Evolutionary conservation across 768 basidiomycete genomes (phyloP).

Genomic region (Epithele typhae): DNA sequence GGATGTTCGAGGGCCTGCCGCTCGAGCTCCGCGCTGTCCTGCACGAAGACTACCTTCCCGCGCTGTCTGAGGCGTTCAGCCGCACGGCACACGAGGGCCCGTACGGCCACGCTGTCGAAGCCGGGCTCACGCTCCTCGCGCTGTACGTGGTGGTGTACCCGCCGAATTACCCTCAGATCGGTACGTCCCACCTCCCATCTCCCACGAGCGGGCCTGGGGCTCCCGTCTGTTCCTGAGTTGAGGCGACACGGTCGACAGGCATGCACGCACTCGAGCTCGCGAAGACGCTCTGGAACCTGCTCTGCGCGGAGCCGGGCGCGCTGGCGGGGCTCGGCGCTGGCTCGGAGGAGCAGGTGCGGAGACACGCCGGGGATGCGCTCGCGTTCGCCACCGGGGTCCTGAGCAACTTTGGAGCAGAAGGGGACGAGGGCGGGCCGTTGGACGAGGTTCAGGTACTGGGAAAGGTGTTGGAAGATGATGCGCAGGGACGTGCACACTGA

Average conservation of each 20-base stretch:
- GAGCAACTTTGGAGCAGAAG: conserved; percentile 52
- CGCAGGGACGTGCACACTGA: background rate
- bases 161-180: conserved; percentile 76
- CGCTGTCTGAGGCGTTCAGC: conserved; percentile 62
- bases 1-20: conserved; percentile 36
- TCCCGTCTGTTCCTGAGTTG: background rate
- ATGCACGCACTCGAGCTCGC: conserved; percentile 73
- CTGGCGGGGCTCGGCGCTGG: background rate
- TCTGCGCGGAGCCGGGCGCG: conserved; percentile 28
- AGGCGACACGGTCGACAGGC: conserved; percentile 37
- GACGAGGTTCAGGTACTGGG: conserved; percentile 47
- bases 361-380: conserved; percentile 33
- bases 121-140: conserved; percentile 56
- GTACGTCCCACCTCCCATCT: conserved; percentile 33
- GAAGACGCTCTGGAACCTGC: conserved; percentile 73
- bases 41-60: conserved; percentile 54
- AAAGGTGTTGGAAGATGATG: conserved; percentile 27
- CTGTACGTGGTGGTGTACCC: conserved; percentile 72
- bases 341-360: conserved; percentile 2
- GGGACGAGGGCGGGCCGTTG: conserved; percentile 57
- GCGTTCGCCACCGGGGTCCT: conserved; percentile 38
- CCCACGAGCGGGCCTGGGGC: background rate
- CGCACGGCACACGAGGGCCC: conserved; percentile 63
- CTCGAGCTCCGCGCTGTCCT: conserved; percentile 38
- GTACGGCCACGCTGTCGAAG: conserved; percentile 45